Evolutionary conservation across 2,329 filamentous ascomycete species (phyloP).

Genomic region (Ceratocystis variospora): DNA sequence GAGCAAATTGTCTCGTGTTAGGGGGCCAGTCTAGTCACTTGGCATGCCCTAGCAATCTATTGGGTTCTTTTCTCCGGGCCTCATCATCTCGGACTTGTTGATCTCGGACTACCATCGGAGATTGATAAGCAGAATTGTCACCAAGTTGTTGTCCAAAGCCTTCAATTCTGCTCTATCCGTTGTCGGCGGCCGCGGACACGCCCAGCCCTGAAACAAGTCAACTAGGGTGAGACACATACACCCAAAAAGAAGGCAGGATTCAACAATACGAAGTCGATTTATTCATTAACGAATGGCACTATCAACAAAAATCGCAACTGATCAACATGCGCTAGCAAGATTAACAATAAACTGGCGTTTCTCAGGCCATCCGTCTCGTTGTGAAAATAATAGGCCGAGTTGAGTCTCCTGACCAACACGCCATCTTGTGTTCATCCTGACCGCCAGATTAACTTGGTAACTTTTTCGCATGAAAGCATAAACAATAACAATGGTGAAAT

Average conservation of each 20-base stretch:
- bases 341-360: not conserved
- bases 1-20: not conserved
- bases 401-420: not conserved
- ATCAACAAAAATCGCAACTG: too few relatives aligned
- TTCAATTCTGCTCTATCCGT: not conserved
- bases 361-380: not conserved
- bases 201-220: not conserved
- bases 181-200: not conserved
- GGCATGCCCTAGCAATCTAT: not conserved
- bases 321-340: not conserved
- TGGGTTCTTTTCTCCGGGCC: not conserved
- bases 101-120: slow-evolving; percentile 1
- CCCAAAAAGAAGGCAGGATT: too few relatives aligned
- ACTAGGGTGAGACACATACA: not conserved
- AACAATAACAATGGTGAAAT: not conserved
- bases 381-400: not conserved
- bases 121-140: slow-evolving; percentile 1
- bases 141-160: not conserved
- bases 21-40: not conserved
- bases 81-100: not conserved
- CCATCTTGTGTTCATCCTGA: too few relatives aligned
- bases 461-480: not conserved
- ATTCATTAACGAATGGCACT: not conserved
- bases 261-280: not conserved
- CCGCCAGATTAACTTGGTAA: too few relatives aligned